A percentile compares a stretch with the other conserved stretches of the same genome.
These are phyloP conservation scores for Cynanchum wilfordii DNA, from an alignment of 257 asterid genomes.

Conservation along the genomic window DNA sequence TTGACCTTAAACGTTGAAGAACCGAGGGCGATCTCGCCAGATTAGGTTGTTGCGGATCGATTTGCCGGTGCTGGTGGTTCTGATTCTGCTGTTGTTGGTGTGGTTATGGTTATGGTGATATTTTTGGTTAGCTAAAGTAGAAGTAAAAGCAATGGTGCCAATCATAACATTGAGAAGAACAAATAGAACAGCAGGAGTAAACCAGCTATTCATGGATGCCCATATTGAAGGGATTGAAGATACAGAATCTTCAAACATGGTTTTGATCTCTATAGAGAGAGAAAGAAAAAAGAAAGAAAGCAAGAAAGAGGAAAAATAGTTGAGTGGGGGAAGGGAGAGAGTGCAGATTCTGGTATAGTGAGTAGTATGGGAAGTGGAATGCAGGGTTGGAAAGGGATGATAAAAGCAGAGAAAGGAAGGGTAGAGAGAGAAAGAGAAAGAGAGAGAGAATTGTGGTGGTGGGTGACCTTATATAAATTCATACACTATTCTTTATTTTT, in stretches of 20 bases:
- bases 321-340: conserved; percentile 15
- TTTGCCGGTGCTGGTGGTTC: conserved; percentile 1
- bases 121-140: conserved; percentile 44
- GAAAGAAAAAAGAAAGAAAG: not conserved
- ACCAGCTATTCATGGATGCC: conserved; percentile 82
- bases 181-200: conserved; percentile 79
- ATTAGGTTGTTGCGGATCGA: conserved; percentile 17
- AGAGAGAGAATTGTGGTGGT: not conserved
- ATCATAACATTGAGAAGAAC: conserved; percentile 75
- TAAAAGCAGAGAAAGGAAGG: not conserved
- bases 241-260: conserved; percentile 63
- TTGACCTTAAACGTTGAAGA: conserved; percentile 69
- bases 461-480: conserved; percentile 13
- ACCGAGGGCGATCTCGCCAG: conserved; percentile 50
- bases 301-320: not conserved
- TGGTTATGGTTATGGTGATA: conserved; percentile 28
- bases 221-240: conserved; percentile 61
- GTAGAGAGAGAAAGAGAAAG: not conserved
- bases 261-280: conserved; percentile 3
- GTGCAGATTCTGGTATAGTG: not conserved
- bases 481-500: not conserved
- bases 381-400: conserved; percentile 19
- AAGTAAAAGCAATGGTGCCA: conserved; percentile 66
- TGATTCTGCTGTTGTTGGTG: conserved; percentile 6
- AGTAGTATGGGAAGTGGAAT: conserved; percentile 9